Evolutionary conservation across 192 early-diverging fungal species (phyloP).

Genomic region (Backusella macrospora): DNA sequence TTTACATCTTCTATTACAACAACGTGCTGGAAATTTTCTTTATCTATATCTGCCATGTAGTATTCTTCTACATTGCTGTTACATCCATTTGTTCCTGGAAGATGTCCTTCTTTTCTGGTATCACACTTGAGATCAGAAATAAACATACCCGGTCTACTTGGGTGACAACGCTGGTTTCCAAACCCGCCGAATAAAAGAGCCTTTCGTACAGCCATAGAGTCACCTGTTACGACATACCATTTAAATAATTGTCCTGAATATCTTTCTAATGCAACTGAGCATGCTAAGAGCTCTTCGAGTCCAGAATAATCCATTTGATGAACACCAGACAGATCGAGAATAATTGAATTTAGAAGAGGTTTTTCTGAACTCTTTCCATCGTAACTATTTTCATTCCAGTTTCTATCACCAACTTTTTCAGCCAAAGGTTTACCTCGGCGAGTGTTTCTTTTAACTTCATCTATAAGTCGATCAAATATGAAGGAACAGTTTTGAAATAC

Average conservation of each 20-base stretch:
- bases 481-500: conserved; percentile 72
- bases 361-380: conserved; percentile 39
- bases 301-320: conserved; percentile 83
- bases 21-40: conserved; percentile 4
- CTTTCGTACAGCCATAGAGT: conserved; percentile 26
- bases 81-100: conserved; percentile 9
- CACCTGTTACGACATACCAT: conserved; percentile 28
- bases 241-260: conserved; percentile 22
- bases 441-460: conserved; percentile 32
- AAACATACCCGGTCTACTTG: not conserved
- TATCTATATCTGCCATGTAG: not conserved
- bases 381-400: conserved; percentile 43
- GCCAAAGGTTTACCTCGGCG: conserved; percentile 23
- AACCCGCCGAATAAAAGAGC: conserved; percentile 31
- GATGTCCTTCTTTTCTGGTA: not conserved
- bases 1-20: conserved; percentile 10
- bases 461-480: conserved; percentile 54
- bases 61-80: not conserved
- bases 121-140: not conserved
- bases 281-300: conserved; percentile 72
- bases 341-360: conserved; percentile 65
- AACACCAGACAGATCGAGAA: conserved; percentile 83
- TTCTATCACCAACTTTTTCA: conserved; percentile 18
- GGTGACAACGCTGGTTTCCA: conserved; percentile 25
- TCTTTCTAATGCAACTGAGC: conserved; percentile 40